These are phyloP conservation scores for Gardenia jasminoides DNA, from an alignment of 257 asterid genomes.

Conservation along the genomic window DNA sequence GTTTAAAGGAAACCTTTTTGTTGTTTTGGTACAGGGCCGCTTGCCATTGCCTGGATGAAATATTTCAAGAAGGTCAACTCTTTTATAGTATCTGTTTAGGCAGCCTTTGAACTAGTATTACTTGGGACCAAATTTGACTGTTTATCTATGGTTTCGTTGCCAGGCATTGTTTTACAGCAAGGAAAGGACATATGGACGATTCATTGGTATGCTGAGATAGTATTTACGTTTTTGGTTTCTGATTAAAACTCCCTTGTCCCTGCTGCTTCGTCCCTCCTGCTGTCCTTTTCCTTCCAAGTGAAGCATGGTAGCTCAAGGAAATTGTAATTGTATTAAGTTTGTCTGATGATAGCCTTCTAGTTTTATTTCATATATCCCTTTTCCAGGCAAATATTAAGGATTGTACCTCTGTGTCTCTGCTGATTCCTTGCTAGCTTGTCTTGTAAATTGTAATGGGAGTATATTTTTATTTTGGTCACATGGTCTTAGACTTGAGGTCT, in stretches of 20 bases:
- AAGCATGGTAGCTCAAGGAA: no score
- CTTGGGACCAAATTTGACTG: not conserved
- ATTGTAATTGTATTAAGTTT: not conserved
- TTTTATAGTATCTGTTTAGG: not conserved
- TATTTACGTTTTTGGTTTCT: not conserved
- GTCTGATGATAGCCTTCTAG: not conserved
- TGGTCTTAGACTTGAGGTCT: not conserved
- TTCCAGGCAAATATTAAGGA: not conserved
- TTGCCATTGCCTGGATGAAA: slow-evolving; percentile 64
- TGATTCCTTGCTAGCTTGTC: not conserved
- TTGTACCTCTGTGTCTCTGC: not conserved
- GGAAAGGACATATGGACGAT: slow-evolving; percentile 72
- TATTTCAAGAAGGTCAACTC: slow-evolving; percentile 56
- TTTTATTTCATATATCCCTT: not conserved
- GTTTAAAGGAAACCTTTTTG: not conserved
- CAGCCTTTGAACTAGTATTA: slow-evolving; percentile 2
- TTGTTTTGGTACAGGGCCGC: slow-evolving; percentile 47
- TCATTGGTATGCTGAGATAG: slow-evolving; percentile 52
- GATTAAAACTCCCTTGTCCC: not conserved
- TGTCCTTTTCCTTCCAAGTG: not conserved
- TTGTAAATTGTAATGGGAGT: not conserved
- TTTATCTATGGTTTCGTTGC: slow-evolving; percentile 10
- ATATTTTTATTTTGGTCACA: not conserved
- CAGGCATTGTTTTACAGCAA: slow-evolving; percentile 61
- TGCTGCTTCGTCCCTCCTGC: no score